These are phyloP conservation scores for Botrytis squamosa DNA, from an alignment of 2,329 filamentous ascomycete species.

Conservation along the genomic window DNA sequence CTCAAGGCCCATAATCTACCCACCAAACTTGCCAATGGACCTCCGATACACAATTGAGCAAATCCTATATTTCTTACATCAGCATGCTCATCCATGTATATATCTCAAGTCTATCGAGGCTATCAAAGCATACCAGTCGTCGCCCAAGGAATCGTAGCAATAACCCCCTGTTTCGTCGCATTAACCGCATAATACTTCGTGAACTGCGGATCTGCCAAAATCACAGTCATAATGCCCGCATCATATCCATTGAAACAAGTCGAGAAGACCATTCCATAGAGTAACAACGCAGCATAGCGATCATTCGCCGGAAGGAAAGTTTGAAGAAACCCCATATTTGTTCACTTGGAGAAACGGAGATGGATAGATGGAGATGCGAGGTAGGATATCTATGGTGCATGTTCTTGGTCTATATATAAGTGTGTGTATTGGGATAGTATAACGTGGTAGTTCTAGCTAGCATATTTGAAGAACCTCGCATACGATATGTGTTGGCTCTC, in stretches of 20 bases:
- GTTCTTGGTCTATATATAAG: slow-evolving; percentile 26
- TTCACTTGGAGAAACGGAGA: not conserved
- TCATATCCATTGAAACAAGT: slow-evolving; percentile 47
- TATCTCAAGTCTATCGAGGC: not conserved
- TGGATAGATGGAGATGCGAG: not conserved
- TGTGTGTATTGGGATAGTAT: not conserved
- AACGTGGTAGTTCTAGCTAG: not conserved
- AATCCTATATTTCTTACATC: slow-evolving; percentile 32
- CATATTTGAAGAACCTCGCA: not conserved
- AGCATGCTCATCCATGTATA: not conserved
- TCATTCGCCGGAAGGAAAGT: slow-evolving; percentile 43
- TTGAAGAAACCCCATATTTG: not conserved
- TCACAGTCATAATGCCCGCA: slow-evolving; percentile 46
- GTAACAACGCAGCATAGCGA: slow-evolving; percentile 40
- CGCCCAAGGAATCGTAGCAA: slow-evolving; percentile 45
- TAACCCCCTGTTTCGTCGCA: slow-evolving; percentile 42
- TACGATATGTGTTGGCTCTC: not conserved
- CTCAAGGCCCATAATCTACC: slow-evolving; percentile 44
- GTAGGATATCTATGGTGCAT: slow-evolving; percentile 32
- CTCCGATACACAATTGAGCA: slow-evolving; percentile 44
- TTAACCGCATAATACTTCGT: slow-evolving; percentile 43
- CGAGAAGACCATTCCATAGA: slow-evolving; percentile 43
- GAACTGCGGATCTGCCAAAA: slow-evolving; percentile 45
- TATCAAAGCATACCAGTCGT: slow-evolving; percentile 38
- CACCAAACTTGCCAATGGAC: slow-evolving; percentile 41